Conservation (phyloP, 495 filamentous ascomycete species). For the Bombardia bombarda region DNA sequence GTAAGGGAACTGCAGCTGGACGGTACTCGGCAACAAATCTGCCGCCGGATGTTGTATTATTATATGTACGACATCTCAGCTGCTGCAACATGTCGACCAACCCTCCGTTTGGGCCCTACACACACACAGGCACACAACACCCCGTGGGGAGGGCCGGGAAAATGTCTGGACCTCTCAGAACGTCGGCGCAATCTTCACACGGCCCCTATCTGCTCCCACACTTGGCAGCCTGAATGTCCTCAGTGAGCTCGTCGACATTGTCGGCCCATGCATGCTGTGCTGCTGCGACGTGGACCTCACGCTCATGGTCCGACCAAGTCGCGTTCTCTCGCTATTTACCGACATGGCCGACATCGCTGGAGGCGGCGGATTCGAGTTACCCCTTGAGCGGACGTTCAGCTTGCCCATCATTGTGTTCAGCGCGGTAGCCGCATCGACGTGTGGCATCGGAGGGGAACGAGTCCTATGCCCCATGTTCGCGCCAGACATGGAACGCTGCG, state of each 20-base stretch:
- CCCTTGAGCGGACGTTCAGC: slow-evolving; percentile 17
- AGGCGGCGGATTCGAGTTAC: slow-evolving; percentile 11
- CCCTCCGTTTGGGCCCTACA: not conserved
- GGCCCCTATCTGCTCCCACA: not conserved
- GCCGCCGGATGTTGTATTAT: too few relatives aligned
- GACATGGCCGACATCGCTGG: slow-evolving; percentile 7
- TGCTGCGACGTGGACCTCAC: slow-evolving; percentile 8
- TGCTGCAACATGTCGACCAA: too few relatives aligned
- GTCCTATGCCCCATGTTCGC: not conserved
- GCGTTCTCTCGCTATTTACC: not conserved
- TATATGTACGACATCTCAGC: too few relatives aligned
- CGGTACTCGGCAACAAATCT: too few relatives aligned
- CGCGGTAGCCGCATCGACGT: slow-evolving; percentile 11
- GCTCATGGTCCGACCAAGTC: slow-evolving; percentile 8
- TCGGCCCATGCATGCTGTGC: not conserved
- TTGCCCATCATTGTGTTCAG: slow-evolving; percentile 22
- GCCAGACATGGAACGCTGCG: not conserved
- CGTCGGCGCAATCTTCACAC: slow-evolving; percentile 9
- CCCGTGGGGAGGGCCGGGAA: not conserved
- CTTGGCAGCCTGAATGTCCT: slow-evolving; percentile 14
- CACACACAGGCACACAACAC: too few relatives aligned
- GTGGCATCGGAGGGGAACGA: slow-evolving; percentile 10
- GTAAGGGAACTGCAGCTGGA: too few relatives aligned
- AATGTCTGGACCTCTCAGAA: slow-evolving; percentile 1
- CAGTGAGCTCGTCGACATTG: slow-evolving; percentile 18